Conservation (phyloP, 1,284 basidiomycete species). For the Marasmius tenuissimus region DNA sequence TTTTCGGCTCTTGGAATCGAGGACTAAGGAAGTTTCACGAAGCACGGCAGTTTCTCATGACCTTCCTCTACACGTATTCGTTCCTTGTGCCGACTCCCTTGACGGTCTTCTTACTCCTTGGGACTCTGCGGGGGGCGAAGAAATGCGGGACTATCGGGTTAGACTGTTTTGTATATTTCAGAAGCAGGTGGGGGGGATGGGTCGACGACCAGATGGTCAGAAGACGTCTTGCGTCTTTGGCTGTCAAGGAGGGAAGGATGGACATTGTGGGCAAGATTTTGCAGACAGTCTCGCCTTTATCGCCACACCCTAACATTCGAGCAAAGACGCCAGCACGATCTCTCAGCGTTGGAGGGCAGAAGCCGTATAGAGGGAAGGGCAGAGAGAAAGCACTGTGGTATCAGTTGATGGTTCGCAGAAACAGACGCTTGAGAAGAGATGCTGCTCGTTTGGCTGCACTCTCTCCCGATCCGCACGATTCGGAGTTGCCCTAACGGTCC, state of each 20-base stretch:
- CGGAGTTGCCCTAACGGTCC: too few relatives aligned
- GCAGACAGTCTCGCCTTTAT: not conserved
- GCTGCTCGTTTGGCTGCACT: not conserved
- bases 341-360: conserved; percentile 1
- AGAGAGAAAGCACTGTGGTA: conserved; percentile 33
- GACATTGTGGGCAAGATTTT: conserved; percentile 46
- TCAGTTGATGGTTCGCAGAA: conserved; percentile 19
- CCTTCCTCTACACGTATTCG: conserved; percentile 46
- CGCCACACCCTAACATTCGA: not conserved
- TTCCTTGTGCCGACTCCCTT: conserved; percentile 54
- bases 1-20: conserved; percentile 27
- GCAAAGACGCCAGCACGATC: too few relatives aligned
- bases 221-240: conserved; percentile 54
- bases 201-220: conserved; percentile 58
- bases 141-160: conserved; percentile 53
- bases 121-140: conserved; percentile 44
- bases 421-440: not conserved
- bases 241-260: conserved; percentile 58
- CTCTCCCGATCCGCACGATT: too few relatives aligned
- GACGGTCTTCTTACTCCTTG: conserved; percentile 62
- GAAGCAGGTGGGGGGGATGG: conserved; percentile 50
- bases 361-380: conserved; percentile 28
- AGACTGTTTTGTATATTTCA: conserved; percentile 43
- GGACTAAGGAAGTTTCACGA: conserved; percentile 40
- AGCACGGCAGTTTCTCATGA: conserved; percentile 37